Conservation (phyloP, 164 flowering plant species). For the Annona cherimola region DNA sequence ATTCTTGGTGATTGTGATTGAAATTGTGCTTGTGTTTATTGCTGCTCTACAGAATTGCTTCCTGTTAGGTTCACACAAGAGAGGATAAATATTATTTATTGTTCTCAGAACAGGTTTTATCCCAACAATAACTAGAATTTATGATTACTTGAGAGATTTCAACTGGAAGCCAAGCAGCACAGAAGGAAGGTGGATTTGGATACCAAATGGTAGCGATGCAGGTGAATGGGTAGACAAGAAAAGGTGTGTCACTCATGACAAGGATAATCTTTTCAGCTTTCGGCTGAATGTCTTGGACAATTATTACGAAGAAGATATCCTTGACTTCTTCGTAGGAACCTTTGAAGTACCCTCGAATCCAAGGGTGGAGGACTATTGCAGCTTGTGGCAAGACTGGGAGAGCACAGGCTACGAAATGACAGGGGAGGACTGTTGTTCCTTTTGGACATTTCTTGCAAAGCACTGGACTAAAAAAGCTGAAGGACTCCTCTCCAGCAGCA, state of each 20-base stretch:
- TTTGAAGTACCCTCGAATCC: constrained; percentile 40
- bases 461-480: constrained; percentile 26
- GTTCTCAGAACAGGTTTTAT: no score
- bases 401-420: constrained; percentile 22
- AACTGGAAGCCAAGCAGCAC: constrained; percentile 36
- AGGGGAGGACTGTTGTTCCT: constrained; percentile 38
- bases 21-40: no score
- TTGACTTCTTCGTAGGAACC: constrained; percentile 33
- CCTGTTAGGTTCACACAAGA: no score
- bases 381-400: constrained; percentile 64
- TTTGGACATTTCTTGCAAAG: constrained; percentile 40
- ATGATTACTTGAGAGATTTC: constrained; percentile 27
- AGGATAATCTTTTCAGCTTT: constrained; percentile 39
- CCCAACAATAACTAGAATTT: constrained; percentile 45
- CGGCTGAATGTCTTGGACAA: constrained; percentile 38
- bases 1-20: no score
- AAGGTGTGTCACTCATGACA: constrained; percentile 49
- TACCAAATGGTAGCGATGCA: constrained; percentile 35
- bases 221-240: constrained; percentile 46
- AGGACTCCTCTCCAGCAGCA: constrained; percentile 20
- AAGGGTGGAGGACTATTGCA: constrained; percentile 39
- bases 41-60: no score
- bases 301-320: constrained; percentile 29
- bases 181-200: constrained; percentile 36
- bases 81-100: no score